Evolutionary conservation across 371 early-diverging fungal species (phyloP), one percentile per base, ranked within the genome.

Genomic region (Saksenaea oblongispora): DNA sequence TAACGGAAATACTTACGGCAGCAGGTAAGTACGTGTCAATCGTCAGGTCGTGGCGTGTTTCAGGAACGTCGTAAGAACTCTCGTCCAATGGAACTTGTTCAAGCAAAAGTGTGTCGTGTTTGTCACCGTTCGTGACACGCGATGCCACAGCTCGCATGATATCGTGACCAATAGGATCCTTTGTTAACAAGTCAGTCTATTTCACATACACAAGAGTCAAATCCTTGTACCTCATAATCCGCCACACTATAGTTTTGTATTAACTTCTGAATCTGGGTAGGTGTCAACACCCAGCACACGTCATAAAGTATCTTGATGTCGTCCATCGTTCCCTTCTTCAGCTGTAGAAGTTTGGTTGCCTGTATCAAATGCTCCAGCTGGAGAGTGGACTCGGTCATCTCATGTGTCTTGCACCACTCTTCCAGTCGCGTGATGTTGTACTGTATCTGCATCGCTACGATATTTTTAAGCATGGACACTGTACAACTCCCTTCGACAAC

Each of bases 281-380:
- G 89, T 58, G 91, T 92, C 63, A 97, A 80, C 67, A 93, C 78
- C 86, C 92, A 93, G 79, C 96, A 95, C 54, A 95, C 92, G 66
- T 95, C 95, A 56, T 91, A 93, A 65, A 96, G 91, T 35, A 91
- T 91, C 64, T 95, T 93, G 51, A 96, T 89, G 71, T 97, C 95
- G 37, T 88, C 88, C 58, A 89, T 80, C 10, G 92, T 89, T 1
- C 92, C 84, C 84, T 97, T 97, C 74, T 93, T 93, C 66, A 97
- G 82, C 71, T 95, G 95, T 58, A 97, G 74, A 34, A 97, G 75
- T 78, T 96, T 96, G 51, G 93, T 94, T 3, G 94, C 93, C 72
- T 97, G 95, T 72, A 91, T 81, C 56, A 96, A 74, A 42, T 90
- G 91, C 74, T 95, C 95, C 1, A 95, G 74, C 64, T 95, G 93